phyloP scores from a whole-genome alignment of 257 asterid genomes.

The Mentha longifolia region DNA sequence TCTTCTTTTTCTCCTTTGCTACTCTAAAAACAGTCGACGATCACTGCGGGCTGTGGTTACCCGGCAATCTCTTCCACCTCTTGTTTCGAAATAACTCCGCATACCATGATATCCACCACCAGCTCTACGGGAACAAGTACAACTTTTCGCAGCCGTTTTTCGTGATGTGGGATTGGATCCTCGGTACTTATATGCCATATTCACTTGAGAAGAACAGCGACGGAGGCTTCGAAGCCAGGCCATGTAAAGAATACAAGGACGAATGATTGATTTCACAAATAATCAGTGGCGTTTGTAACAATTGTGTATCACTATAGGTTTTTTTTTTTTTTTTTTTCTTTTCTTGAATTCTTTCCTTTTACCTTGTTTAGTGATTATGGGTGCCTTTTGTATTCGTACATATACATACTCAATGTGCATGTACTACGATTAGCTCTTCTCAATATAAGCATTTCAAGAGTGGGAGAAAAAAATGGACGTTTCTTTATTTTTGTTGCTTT shows the following conservation, averaged over 20 bases:
- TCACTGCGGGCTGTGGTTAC: slow-evolving; percentile 93
- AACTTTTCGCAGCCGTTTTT: slow-evolving; percentile 95
- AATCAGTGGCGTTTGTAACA: slow-evolving; percentile 27
- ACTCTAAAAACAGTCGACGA: slow-evolving; percentile 91
- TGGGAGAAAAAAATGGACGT: slow-evolving; percentile 27
- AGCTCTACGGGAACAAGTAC: slow-evolving; percentile 80
- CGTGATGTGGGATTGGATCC: slow-evolving; percentile 82
- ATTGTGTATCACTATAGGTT: slow-evolving; percentile 46
- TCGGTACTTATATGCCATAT: slow-evolving; percentile 90
- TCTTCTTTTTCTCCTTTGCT: slow-evolving; percentile 92
- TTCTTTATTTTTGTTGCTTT: no score
- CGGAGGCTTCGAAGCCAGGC: slow-evolving; percentile 85
- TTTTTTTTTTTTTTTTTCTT: no score
- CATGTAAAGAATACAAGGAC: slow-evolving; percentile 66
- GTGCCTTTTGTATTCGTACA: slow-evolving; percentile 49
- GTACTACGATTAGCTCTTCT: slow-evolving; percentile 43
- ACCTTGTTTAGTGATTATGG: slow-evolving; percentile 28
- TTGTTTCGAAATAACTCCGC: slow-evolving; percentile 84
- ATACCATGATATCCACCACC: slow-evolving; percentile 91
- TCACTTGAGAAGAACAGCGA: slow-evolving; percentile 68
- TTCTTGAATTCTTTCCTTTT: slow-evolving; percentile 10
- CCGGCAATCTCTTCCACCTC: slow-evolving; percentile 79
- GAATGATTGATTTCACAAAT: slow-evolving; percentile 34
- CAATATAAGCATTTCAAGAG: slow-evolving; percentile 19
- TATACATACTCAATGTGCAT: slow-evolving; percentile 35